Conservation (phyloP, 2,329 filamentous ascomycete species). For the Cadophora malorum region DNA sequence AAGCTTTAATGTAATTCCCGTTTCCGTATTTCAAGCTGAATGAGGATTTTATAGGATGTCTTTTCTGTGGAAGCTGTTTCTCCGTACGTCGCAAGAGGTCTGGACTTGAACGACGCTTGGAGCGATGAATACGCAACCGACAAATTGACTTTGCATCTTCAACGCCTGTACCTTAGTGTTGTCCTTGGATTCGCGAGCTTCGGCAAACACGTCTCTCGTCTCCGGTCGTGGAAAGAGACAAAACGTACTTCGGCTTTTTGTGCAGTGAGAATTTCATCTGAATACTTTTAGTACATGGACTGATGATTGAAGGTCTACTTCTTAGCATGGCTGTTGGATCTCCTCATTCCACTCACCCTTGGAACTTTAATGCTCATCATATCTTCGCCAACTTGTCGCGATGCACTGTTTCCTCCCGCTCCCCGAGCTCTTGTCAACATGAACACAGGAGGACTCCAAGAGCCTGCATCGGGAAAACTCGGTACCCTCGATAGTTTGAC, state of each 20-base stretch:
- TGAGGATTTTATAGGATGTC: constrained; percentile 9
- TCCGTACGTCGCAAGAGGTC: constrained; percentile 23
- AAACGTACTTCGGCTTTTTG: constrained; percentile 32
- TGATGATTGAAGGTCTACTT: constrained; percentile 24
- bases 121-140: constrained; percentile 32
- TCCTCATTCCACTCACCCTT: constrained; percentile 33
- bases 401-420: constrained; percentile 31
- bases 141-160: constrained; percentile 33
- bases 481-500: constrained; percentile 34
- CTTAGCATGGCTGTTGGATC: constrained; percentile 32
- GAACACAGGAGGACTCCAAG: constrained; percentile 32
- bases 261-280: constrained; percentile 15
- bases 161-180: constrained; percentile 33
- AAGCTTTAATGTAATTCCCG: not conserved
- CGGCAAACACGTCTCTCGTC: constrained; percentile 33
- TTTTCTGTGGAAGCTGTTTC: constrained; percentile 30
- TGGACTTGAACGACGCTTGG: constrained; percentile 33
- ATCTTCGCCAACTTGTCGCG: constrained; percentile 20
- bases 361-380: constrained; percentile 31
- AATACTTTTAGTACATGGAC: no score
- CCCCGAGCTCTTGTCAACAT: constrained; percentile 34
- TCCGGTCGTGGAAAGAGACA: constrained; percentile 36
- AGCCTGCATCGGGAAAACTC: constrained; percentile 32
- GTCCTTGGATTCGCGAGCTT: constrained; percentile 29
- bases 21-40: not conserved